phyloP scores from a whole-genome alignment of 2,329 filamentous ascomycete species.

The Cordyceps cicadae region DNA sequence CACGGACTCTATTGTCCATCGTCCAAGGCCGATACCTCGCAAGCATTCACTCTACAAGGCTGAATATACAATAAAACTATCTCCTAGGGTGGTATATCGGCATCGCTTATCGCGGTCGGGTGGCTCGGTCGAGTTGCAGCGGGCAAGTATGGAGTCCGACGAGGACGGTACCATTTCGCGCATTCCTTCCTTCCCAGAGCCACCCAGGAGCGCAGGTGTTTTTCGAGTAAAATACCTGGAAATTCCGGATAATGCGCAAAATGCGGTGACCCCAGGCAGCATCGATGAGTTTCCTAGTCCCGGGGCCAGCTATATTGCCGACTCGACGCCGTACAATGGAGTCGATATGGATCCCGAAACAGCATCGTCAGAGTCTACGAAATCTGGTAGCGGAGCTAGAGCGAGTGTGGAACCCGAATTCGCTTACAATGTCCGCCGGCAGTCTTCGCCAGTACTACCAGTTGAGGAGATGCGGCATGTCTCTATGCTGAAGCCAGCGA shows the following conservation, averaged over 20 bases:
- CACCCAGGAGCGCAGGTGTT: constrained; percentile 34
- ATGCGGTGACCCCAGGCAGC: background rate
- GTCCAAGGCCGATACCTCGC: constrained; percentile 48
- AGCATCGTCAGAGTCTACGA: background rate
- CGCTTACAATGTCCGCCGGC: constrained; percentile 26
- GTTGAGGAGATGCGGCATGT: constrained; percentile 21
- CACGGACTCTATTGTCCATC: constrained; percentile 40
- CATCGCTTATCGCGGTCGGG: constrained; percentile 44
- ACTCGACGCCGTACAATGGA: background rate
- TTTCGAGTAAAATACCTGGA: background rate
- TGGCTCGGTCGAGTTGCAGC: constrained; percentile 36
- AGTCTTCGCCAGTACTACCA: constrained; percentile 44
- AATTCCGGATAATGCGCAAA: background rate
- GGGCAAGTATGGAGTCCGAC: constrained; percentile 35
- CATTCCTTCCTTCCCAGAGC: constrained; percentile 43
- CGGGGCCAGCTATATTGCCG: background rate
- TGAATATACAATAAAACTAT: constrained; percentile 38
- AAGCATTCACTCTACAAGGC: constrained; percentile 37
- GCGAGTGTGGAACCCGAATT: background rate
- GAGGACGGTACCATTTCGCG: constrained; percentile 40
- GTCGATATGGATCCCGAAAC: background rate
- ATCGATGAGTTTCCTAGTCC: background rate
- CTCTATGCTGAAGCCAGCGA: background rate
- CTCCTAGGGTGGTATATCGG: constrained; percentile 30
- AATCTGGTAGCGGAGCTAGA: background rate